These are phyloP conservation scores for Cutaneotrichosporon daszewskae DNA, from an alignment of 1,284 basidiomycete genomes.

Conservation along the genomic window DNA sequence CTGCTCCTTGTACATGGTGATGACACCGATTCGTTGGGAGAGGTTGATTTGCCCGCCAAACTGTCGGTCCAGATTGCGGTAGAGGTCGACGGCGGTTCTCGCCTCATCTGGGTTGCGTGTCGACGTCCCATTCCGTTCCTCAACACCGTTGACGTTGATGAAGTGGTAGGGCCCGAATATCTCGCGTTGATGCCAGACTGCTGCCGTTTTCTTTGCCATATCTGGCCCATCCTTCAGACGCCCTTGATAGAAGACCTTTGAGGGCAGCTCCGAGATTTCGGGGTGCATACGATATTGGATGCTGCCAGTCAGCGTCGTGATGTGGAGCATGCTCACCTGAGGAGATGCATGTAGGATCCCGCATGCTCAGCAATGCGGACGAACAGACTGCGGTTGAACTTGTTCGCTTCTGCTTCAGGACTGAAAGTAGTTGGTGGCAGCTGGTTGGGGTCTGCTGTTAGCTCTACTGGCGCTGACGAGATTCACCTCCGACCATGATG, in stretches of 20 bases:
- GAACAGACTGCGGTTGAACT: slow-evolving; percentile 88
- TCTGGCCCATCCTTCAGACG: slow-evolving; percentile 78
- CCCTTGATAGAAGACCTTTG: slow-evolving; percentile 79
- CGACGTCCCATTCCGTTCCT: slow-evolving; percentile 58
- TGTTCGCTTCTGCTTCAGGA: slow-evolving; percentile 68
- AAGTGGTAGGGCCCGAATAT: slow-evolving; percentile 87
- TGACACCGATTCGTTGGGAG: slow-evolving; percentile 75
- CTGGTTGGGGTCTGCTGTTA: slow-evolving; percentile 78
- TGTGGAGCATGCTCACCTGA: slow-evolving; percentile 58
- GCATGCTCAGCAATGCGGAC: slow-evolving; percentile 79
- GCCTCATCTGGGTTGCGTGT: slow-evolving; percentile 74
- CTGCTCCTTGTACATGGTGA: slow-evolving; percentile 95
- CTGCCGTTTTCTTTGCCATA: slow-evolving; percentile 76
- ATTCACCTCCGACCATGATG: slow-evolving; percentile 85
- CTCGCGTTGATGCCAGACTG: slow-evolving; percentile 76
- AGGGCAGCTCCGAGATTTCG: slow-evolving; percentile 85
- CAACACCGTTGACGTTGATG: slow-evolving; percentile 62
- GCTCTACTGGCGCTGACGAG: no score
- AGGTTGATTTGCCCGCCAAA: slow-evolving; percentile 60
- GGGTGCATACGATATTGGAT: slow-evolving; percentile 99
- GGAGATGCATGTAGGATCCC: slow-evolving; percentile 75
- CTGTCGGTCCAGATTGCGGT: slow-evolving; percentile 64
- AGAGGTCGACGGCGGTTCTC: slow-evolving; percentile 71
- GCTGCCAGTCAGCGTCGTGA: slow-evolving; percentile 20
- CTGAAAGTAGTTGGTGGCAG: slow-evolving; percentile 95